These are phyloP conservation scores for Toxicodendron radicans DNA, from an alignment of 345 rosid species.

Conservation along the genomic window DNA sequence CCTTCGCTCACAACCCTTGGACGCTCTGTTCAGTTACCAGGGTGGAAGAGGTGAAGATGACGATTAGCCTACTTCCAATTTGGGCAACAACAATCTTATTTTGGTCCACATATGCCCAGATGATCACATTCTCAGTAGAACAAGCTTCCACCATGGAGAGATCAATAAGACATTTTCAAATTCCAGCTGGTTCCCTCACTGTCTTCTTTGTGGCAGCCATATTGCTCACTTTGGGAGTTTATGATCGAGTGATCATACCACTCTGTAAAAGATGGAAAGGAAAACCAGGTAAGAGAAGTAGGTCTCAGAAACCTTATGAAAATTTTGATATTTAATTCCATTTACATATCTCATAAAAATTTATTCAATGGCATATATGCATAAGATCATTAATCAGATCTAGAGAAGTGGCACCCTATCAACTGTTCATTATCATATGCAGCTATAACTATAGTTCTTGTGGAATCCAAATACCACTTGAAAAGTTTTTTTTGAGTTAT, in stretches of 20 bases:
- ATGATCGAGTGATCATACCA: conserved; percentile 60
- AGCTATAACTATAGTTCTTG: too few relatives aligned
- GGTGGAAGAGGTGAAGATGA: conserved; percentile 68
- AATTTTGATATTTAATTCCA: too few relatives aligned
- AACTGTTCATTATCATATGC: background rate
- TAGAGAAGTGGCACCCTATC: background rate
- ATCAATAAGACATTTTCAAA: conserved; percentile 40
- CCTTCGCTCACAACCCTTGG: conserved; percentile 46
- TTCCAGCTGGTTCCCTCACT: conserved; percentile 70
- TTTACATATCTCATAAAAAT: too few relatives aligned
- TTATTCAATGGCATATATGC: too few relatives aligned
- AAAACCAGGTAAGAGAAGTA: conserved; percentile 36
- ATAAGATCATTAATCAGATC: background rate
- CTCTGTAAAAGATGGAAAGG: conserved; percentile 53
- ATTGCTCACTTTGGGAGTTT: conserved; percentile 43
- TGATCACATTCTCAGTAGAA: conserved; percentile 70
- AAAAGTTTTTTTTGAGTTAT: too few relatives aligned
- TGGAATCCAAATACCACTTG: background rate
- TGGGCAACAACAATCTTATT: conserved; percentile 71
- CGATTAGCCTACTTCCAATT: conserved; percentile 52
- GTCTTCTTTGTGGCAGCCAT: conserved; percentile 59
- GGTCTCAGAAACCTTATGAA: background rate
- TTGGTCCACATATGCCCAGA: conserved; percentile 65
- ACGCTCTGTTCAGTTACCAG: conserved; percentile 47
- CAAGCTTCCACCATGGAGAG: conserved; percentile 79